Evolutionary conservation across 139 green algal genomes (phyloP), one percentile per base, ranked within the genome.

Genomic region (Picochlorum sp.): DNA sequence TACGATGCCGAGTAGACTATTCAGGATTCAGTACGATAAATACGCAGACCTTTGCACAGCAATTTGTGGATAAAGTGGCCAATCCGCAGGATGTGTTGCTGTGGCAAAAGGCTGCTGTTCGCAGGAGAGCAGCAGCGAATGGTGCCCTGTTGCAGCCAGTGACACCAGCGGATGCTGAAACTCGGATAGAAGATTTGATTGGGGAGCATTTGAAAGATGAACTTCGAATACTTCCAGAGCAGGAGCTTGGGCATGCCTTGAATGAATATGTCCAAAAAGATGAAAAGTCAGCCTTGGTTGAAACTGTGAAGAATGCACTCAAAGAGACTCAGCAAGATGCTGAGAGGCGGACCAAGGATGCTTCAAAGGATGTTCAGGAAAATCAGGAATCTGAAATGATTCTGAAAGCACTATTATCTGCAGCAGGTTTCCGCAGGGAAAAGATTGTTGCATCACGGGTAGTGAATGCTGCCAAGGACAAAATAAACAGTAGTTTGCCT

Each of bases 21-120:
- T 94, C 79, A 3, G 92, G 92, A 13, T 97, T 95, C 77, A 80
- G 75, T 60, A 98, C 92, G 65, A 91, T 98, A 75, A 96, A 96
- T 77, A 77, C 81, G 11, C 92, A 97, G 72, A 80, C 84, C 21
- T 95, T 98, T 77, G 92, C 90, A 3, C 88, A 96, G 68, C 81
- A 83, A 52, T 98, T 94, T 80, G 93, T 98, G 31, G 89, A 85
- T 65, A 88, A 89, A 69, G 91, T 98, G 51, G 93, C 93, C 64
- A 98, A 98, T 76, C 92, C 93, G 1, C 77, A 95, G 34, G 93
- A 98, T 70, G 86, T 99, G 18, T 68, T 99, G 26, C 68, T 90
- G 15, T 98, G 90, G 82, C 74, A 84, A 55, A 98, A 97, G 76
- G 62, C 65, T 13, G 20, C 71, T 38, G 18, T 54, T 47, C 49